Base-by-base conservation (phyloP, 2,329 filamentous ascomycete species). In the Fusarium ramigenum region DNA sequence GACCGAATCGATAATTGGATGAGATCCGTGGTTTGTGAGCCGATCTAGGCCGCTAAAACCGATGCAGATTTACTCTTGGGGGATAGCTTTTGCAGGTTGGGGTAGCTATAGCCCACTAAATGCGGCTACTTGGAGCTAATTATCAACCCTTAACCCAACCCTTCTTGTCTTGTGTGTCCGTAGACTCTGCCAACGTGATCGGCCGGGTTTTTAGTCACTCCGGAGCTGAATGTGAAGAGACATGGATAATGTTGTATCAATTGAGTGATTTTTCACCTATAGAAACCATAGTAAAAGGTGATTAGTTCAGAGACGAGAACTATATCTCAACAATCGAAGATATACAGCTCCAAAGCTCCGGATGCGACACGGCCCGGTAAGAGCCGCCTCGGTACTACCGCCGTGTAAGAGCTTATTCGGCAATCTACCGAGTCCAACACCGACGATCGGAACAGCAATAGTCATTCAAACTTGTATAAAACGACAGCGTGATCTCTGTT, bases 31-130 rank as follows among this genome's bases (percentile, higher is more conserved):
- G 49, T 58, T 59, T 62, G 65, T 74, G 73, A 75, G 72, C 72
- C 72, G 73, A 75, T 71, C 60, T 58, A 68, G 66, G 73, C 70
- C 73, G 73, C 72, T 74, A 74, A 62, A 66, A 75, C 72, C 60
- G 64, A 75, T 58, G 39, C 44, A 58, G 52, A 44, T 70, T 50
- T 21, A 71, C 47, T 46, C 47, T 67, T 68, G 43, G 56, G 67
- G 50, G 60, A 56, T 64, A 69, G 66, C 54, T 71, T 37, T 59
- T 61, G 58, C 46, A 43, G 44, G 39, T 57, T 54, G 64, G 71
- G 64, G 60, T 57, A 69, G 69, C 58, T 72, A 46, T 60, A 54
- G 63, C 56, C 66, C 66, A 44, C 49, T 66, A 68, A 57, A 60
- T 50, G 63, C 53, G 59, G 54, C 62, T 71, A 63, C 42, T 47